Percentiles rank a stretch among this genome's conserved stretches.
Evolutionary conservation across 371 early-diverging fungal species (phyloP).

Genomic region (Apophysomyces variabilis): DNA sequence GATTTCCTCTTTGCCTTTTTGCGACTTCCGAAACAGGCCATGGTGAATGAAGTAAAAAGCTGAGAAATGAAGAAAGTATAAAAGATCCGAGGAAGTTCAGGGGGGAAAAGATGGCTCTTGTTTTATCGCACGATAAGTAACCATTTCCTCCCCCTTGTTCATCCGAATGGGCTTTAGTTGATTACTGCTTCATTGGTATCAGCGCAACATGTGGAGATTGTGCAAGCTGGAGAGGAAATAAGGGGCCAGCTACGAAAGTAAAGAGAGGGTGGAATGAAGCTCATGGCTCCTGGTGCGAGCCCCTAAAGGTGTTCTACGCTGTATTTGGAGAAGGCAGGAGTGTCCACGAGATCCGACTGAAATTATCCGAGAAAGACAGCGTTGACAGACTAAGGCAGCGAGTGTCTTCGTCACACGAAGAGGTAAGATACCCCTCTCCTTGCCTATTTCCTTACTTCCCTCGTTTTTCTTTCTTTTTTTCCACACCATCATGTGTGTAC

Average conservation of each 20-base stretch:
- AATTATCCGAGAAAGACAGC: too few species aligned
- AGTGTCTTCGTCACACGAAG: too few species aligned
- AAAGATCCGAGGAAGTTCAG: background rate
- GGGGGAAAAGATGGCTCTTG: background rate
- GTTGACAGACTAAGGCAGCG: too few species aligned
- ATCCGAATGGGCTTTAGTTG: background rate
- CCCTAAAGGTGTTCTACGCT: background rate
- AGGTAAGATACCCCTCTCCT: too few species aligned
- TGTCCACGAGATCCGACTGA: too few species aligned
- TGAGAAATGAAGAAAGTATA: conserved; percentile 9
- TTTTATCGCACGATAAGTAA: background rate
- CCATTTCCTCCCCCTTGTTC: background rate
- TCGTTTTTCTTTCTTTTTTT: too few species aligned
- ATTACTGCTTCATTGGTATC: background rate
- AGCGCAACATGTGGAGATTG: background rate
- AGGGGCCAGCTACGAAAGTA: background rate
- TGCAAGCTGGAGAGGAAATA: background rate
- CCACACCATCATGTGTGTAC: too few species aligned
- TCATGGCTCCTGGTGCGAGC: background rate
- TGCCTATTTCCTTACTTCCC: too few species aligned
- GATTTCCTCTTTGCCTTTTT: conserved; percentile 15
- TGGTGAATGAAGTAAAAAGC: conserved; percentile 12
- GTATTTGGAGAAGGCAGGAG: background rate
- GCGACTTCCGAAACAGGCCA: conserved; percentile 33
- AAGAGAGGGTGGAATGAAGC: background rate